Conservation (phyloP, 768 basidiomycete species). For the Collybia sp. region DNA sequence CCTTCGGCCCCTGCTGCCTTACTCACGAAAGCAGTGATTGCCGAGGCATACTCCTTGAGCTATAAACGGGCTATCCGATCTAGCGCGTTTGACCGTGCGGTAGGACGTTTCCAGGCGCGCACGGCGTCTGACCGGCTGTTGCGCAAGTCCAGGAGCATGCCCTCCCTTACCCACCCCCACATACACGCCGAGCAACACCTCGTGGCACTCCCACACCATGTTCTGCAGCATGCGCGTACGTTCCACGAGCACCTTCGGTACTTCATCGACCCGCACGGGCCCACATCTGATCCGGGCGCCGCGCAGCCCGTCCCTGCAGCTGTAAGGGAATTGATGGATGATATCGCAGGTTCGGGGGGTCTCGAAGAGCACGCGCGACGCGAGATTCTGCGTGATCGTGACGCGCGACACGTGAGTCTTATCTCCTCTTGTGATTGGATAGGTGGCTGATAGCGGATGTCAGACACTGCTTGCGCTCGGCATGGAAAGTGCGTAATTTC, state of each 20-base stretch:
- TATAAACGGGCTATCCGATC: slow-evolving; percentile 56
- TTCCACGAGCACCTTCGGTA: slow-evolving; percentile 29
- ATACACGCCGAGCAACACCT: slow-evolving; percentile 16
- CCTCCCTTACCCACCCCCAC: slow-evolving; percentile 3
- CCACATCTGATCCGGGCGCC: slow-evolving; percentile 6
- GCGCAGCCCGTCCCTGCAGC: slow-evolving; percentile 20
- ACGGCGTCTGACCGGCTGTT: neutral
- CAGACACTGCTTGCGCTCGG: slow-evolving; percentile 27
- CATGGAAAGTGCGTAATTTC: slow-evolving; percentile 16
- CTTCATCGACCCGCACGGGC: slow-evolving; percentile 18
- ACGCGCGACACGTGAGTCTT: slow-evolving; percentile 24
- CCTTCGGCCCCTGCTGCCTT: neutral
- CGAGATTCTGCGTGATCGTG: slow-evolving; percentile 27
- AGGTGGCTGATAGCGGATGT: neutral
- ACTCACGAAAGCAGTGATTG: slow-evolving; percentile 37
- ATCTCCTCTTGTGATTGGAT: neutral
- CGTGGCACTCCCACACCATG: slow-evolving; percentile 25
- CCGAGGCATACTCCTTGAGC: slow-evolving; percentile 61
- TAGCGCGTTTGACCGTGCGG: slow-evolving; percentile 36
- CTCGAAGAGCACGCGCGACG: slow-evolving; percentile 23
- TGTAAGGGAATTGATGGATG: slow-evolving; percentile 24
- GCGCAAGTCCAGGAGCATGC: neutral
- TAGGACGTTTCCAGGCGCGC: slow-evolving; percentile 34
- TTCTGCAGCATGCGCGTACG: slow-evolving; percentile 21
- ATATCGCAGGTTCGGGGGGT: slow-evolving; percentile 26